Evolutionary conservation across 306 rosid genomes (phyloP), one percentile per base, ranked within the genome.

Genomic region (Trifolium fragiferum): DNA sequence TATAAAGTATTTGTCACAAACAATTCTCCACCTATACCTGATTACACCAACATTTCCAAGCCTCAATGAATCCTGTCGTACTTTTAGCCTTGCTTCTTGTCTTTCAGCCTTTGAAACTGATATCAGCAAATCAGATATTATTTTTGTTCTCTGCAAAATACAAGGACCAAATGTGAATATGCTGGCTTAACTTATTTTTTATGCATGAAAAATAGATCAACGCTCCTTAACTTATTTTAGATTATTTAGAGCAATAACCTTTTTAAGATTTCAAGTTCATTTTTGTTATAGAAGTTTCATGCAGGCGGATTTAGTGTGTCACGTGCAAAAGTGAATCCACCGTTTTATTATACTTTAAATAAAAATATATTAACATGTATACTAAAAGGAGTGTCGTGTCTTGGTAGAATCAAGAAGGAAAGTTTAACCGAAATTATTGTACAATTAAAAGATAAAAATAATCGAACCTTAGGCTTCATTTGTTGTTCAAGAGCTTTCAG

Each of bases 1-100:
- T 5, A 68, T 21, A 73, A 55, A 44, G 58, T 3, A 49, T 70
- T 73, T 66, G 51, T 44, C 23, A 46, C 15, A 61, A 68, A 46
- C 15, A 61, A 68, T 40, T 61, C 27, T 75, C 72, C 46, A 16
- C 35, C 21, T 51, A 72, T 86, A 92, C 99, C 98, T 92, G 76
- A 90, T 87, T 66, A 95, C 91, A 77, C 99, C 99, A 79, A 95
- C 98, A 81, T 92, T 95, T 73, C 99, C 99, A 20, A 95, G 96
- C 81, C 99, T 89, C 86, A 95, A 80, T 20, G 99, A 92, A 77
- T 95, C 99, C 74, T 95, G 99, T 19, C 98, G 89, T 41, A 95
- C 97, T 86, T 95, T 95, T 84, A 95, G 74, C 83, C 99, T 92
- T 63, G 99, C 97, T 81, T 92, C 99, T 80, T 92, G 98, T 80